Conservation (phyloP, 768 basidiomycete genomes). For the Tulasnella sp. region DNA sequence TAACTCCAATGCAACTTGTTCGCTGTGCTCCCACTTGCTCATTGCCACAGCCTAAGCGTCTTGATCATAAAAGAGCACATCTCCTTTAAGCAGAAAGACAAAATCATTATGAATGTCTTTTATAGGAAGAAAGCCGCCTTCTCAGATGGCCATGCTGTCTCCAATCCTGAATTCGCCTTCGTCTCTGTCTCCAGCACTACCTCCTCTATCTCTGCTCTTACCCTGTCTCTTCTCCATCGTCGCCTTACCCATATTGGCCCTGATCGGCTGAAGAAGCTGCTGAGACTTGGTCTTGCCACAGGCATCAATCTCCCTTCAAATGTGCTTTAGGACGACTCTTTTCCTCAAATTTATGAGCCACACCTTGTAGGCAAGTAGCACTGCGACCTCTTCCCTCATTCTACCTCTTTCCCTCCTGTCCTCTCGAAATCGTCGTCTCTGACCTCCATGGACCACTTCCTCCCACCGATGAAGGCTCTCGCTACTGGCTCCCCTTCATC, state of each 20-base stretch:
- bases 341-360: neutral
- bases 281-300: neutral
- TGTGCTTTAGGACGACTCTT: too few species aligned
- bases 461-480: neutral
- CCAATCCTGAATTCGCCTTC: neutral
- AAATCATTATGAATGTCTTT: neutral
- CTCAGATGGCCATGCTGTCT: neutral
- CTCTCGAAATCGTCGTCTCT: conserved; percentile 3
- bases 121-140: neutral
- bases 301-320: neutral
- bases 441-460: conserved; percentile 16
- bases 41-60: neutral
- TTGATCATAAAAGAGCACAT: neutral
- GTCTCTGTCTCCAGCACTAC: too few species aligned
- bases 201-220: neutral
- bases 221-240: neutral
- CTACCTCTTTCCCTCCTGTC: neutral
- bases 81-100: neutral
- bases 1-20: neutral
- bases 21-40: neutral
- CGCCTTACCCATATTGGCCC: neutral
- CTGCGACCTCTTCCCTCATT: conserved; percentile 1
- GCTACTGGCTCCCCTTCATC: conserved; percentile 16
- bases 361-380: conserved; percentile 15
- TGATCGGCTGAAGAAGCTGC: neutral